Evolutionary conservation across 495 filamentous ascomycete species (phyloP).

Genomic region (Cercophora sp.): DNA sequence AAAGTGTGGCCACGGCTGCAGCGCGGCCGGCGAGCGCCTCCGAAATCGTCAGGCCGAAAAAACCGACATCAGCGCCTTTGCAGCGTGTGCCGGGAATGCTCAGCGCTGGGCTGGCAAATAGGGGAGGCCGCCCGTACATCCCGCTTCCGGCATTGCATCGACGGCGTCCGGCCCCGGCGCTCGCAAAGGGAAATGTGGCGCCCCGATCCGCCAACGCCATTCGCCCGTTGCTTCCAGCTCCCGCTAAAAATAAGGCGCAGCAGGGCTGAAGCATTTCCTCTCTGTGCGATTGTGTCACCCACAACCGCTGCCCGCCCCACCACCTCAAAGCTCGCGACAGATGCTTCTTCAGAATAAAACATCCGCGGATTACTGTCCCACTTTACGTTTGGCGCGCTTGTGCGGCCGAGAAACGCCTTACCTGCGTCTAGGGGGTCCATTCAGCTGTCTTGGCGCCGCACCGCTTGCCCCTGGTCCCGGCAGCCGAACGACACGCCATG

Average conservation of each 20-base stretch:
- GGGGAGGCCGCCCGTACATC: constrained; percentile 17
- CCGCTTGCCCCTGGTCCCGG: not conserved
- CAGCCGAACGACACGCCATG: constrained; percentile 4
- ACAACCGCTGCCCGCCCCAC: not conserved
- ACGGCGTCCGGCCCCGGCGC: constrained; percentile 13
- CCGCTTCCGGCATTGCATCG: constrained; percentile 10
- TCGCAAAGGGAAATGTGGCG: constrained; percentile 5
- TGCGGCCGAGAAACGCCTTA: constrained; percentile 11
- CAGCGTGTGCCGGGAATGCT: not conserved
- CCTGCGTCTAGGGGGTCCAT: not conserved
- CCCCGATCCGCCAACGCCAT: constrained; percentile 1
- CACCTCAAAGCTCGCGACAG: constrained; percentile 14
- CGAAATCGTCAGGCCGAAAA: constrained; percentile 5
- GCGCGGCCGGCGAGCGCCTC: constrained; percentile 3
- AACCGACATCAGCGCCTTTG: too few relatives aligned
- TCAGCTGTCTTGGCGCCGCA: constrained; percentile 6
- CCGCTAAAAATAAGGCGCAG: constrained; percentile 22
- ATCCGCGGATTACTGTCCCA: not conserved
- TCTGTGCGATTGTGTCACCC: constrained; percentile 8
- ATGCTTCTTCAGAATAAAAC: constrained; percentile 21
- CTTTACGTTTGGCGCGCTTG: constrained; percentile 2
- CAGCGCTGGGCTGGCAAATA: not conserved
- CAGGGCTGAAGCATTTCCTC: constrained; percentile 17
- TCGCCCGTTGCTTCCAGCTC: constrained; percentile 5
- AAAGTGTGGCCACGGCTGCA: not conserved